Evolutionary conservation across 1,139 yeast genomes (phyloP), one percentile per base, ranked within the genome.

Genomic region (Hemisphaericaspora xylanilytica): DNA sequence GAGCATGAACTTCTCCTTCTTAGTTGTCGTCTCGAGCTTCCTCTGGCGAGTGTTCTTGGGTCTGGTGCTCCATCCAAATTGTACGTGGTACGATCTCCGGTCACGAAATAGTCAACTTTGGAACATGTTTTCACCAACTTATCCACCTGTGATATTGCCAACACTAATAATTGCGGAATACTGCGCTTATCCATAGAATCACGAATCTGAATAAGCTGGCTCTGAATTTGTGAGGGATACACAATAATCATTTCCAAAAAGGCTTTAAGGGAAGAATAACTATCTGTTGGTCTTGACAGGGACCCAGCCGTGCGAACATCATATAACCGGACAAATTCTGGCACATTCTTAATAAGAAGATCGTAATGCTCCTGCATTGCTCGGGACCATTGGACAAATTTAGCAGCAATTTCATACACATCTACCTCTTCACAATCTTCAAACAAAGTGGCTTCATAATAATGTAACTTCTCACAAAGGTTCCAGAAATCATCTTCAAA

Each of bases 201-300:
- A 5, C 14, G 24, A 12, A 29, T 29, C 7, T 17, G 20, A 4
- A 18, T 12, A 4, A 29, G 32, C 6, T 17, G 32, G 6, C n/a
- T 18, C 4, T 18, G 32, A 4, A 29, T 10, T 7, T 18, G 21
- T 5, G 32, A 29, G 2, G 32, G 32, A 12, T 29, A 29, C 4
- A 18, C 24, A 11, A 29, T 29, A 8, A 29, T 17, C 32, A 29
- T 29, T 18, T 29, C 32, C 12, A 29, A 29, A 15, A 29, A 29
- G 4, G 32, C 32, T 9, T 18, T 29, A 12, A 29, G 32, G 5
- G 32, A 29, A 17, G 11, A 29, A 29, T 29, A 29, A 29, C 32
- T 18, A 10, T 10, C 15, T 5, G 22, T 17, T n/a, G 15, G 13
- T 11, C n/a, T 29, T n/a, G 17, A 11, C 22, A 17, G 17, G 12